Evolutionary conservation across 345 rosid genomes (phyloP).

Genomic region (Euclidium syriacum): DNA sequence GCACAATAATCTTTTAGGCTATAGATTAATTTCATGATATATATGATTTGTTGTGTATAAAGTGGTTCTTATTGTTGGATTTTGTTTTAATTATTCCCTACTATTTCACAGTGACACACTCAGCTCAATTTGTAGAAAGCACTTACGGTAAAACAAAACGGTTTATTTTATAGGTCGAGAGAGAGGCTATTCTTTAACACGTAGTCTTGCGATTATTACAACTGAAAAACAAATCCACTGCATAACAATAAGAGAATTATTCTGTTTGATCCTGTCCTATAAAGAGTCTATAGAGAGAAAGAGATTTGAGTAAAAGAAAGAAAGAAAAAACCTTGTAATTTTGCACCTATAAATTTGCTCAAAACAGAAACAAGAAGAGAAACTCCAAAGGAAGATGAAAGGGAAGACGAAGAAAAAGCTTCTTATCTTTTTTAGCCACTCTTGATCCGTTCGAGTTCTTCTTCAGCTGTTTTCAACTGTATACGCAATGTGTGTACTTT

Average conservation of each 20-base stretch:
- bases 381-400: background rate
- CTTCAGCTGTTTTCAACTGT: slow-evolving; percentile 65
- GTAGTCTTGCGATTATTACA: background rate
- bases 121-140: no score
- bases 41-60: no score
- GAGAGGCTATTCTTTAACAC: background rate
- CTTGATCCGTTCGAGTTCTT: slow-evolving; percentile 51
- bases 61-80: no score
- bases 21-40: no score
- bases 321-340: background rate
- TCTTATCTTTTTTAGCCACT: slow-evolving; percentile 59
- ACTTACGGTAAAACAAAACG: no score
- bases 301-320: background rate
- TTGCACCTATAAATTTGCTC: slow-evolving; percentile 24
- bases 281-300: background rate
- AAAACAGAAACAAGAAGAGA: slow-evolving; percentile 13
- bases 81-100: no score
- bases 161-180: no score
- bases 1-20: no score
- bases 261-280: slow-evolving; percentile 11
- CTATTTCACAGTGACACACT: no score
- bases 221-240: slow-evolving; percentile 11
- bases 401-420: slow-evolving; percentile 21
- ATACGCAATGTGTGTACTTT: slow-evolving; percentile 46
- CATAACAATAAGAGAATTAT: background rate